Evolutionary conservation across 768 basidiomycete species (phyloP).

Genomic region (Kwoniella bestiolae): DNA sequence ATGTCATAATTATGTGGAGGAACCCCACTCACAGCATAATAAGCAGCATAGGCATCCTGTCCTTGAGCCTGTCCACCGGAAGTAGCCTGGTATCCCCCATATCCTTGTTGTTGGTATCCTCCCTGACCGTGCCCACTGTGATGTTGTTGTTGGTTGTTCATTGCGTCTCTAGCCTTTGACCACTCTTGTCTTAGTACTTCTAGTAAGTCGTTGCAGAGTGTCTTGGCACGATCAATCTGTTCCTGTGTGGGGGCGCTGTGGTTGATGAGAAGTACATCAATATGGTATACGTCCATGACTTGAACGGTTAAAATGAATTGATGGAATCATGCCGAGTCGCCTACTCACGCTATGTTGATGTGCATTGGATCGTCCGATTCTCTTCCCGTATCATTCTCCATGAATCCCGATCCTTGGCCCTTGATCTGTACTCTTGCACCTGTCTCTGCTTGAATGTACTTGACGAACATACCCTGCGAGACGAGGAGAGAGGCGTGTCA

Average conservation of each 20-base stretch:
- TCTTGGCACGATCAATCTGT: slow-evolving; percentile 84
- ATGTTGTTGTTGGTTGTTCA: slow-evolving; percentile 4
- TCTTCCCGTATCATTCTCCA: slow-evolving; percentile 84
- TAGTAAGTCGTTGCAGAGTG: slow-evolving; percentile 83
- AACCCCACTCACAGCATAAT: slow-evolving; percentile 42
- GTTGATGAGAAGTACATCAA: background rate
- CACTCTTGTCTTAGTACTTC: slow-evolving; percentile 87
- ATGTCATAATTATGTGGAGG: background rate
- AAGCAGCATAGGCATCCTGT: slow-evolving; percentile 46
- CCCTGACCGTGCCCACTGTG: slow-evolving; percentile 35
- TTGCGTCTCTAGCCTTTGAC: slow-evolving; percentile 68
- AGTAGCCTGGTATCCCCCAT: background rate
- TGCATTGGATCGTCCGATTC: slow-evolving; percentile 90
- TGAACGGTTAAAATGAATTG: background rate
- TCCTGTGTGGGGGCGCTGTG: slow-evolving; percentile 79
- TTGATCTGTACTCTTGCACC: slow-evolving; percentile 97
- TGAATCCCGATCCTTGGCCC: slow-evolving; percentile 90
- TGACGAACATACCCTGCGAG: slow-evolving; percentile 87
- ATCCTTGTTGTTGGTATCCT: slow-evolving; percentile 17
- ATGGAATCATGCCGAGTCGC: slow-evolving; percentile 27
- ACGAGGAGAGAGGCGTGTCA: no score
- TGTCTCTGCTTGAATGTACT: slow-evolving; percentile 96
- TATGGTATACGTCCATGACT: background rate
- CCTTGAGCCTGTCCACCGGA: slow-evolving; percentile 21
- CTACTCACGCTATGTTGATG: slow-evolving; percentile 82